These are phyloP conservation scores for Lachnellula arida DNA, from an alignment of 2,329 filamentous ascomycete species.

Conservation along the genomic window DNA sequence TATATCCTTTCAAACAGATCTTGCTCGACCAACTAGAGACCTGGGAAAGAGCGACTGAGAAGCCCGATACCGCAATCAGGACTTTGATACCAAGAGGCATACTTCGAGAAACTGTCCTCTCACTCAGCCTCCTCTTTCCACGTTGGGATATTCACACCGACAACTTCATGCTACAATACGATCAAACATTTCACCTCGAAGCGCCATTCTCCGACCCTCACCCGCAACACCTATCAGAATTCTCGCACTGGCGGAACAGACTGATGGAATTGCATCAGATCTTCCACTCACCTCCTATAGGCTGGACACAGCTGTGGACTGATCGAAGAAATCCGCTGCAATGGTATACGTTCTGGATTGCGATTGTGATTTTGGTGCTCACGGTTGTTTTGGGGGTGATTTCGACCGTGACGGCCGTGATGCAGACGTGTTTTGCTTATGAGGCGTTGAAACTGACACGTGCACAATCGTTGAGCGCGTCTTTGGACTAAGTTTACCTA, in stretches of 20 bases:
- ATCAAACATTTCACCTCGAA: not conserved
- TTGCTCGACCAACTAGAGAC: not conserved
- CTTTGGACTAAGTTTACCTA: too few species aligned
- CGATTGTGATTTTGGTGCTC: not conserved
- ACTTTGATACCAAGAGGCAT: not conserved
- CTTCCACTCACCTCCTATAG: not conserved
- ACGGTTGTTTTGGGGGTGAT: not conserved
- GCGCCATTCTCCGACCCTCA: not conserved
- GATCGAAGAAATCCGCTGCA: slow-evolving; percentile 1
- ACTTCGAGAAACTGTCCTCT: not conserved
- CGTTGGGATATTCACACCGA: not conserved
- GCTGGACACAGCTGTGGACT: not conserved
- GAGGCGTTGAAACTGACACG: not conserved
- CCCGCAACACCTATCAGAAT: not conserved
- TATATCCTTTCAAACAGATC: not conserved
- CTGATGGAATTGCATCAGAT: not conserved
- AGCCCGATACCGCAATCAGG: not conserved
- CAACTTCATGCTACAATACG: not conserved
- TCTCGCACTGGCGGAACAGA: not conserved
- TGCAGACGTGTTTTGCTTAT: not conserved
- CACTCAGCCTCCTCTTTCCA: not conserved
- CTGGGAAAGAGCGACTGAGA: too few species aligned
- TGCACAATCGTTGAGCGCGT: not conserved
- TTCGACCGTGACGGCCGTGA: not conserved
- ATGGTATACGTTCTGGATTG: slow-evolving; percentile 4